Evolutionary conservation across 2,329 filamentous ascomycete species (phyloP), one percentile per base, ranked within the genome.

Genomic region (Sordariomycetes sp.): DNA sequence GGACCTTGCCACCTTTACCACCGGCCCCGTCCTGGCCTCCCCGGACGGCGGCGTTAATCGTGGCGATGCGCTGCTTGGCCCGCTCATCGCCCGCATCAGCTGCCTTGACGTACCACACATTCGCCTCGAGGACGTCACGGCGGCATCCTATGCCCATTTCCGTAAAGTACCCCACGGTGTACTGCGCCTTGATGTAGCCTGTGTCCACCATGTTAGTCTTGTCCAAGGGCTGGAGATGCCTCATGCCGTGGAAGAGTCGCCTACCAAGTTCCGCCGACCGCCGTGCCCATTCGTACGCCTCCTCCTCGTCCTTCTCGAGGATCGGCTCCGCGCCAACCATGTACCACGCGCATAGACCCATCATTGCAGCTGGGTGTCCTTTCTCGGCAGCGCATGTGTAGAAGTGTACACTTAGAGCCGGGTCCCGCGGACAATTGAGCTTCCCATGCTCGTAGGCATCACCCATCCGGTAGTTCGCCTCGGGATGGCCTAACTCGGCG

Each of bases 311-410:
- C 71, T 94, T 96, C 60, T 96, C 91, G 24, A 99, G 74, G 15
- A 97, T 84, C 0, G 91, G 90, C 63, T 91, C 87, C 1, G 94
- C 94, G 12, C 94, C 94, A 48, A 97, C 87, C 79, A 97, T 87
- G 70, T 97, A 99, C 94, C 94, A 99, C 12, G 94, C 94, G 71
- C 94, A 99, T 10, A 99, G 77, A 4, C 92, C 92, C 91, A 99
- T 96, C 90, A 97, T 97, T 53, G 90, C 92, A 53, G 84, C 80
- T 0, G 90, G 78, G 65, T 96, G 87, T 1, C 89, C 90, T 52
- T 80, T 78, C 65, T 95, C 88, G 2, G 94, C 94, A 13, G 94
- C 92, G 28, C 85, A 86, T 1, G 92, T 99, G 73, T 99, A 99
- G 68, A 96, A 99, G 69, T 99, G 94, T 10, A 99, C 90, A 62